Evolutionary conservation across 2,329 filamentous ascomycete species (phyloP).

Genomic region (Fusarium sp.): DNA sequence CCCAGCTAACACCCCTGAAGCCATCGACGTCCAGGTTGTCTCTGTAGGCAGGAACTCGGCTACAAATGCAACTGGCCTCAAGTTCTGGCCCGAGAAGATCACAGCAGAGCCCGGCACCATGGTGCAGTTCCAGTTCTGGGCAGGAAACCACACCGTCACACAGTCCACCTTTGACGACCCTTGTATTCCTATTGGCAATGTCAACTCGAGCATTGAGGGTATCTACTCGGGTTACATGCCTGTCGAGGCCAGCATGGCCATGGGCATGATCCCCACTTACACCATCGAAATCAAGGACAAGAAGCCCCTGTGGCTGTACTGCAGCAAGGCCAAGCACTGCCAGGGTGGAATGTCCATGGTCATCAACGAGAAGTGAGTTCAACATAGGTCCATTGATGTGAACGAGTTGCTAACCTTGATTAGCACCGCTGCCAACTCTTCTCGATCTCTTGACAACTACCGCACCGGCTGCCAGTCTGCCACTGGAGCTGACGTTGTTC

Average conservation of each 20-base stretch:
- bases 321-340: conserved; percentile 80
- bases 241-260: conserved; percentile 63
- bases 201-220: conserved; percentile 65
- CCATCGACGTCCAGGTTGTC: conserved; percentile 69
- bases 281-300: conserved; percentile 76
- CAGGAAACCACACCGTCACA: conserved; percentile 81
- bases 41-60: conserved; percentile 67
- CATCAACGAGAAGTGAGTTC: conserved; percentile 76
- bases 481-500: conserved; percentile 45
- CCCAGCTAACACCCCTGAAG: conserved; percentile 39
- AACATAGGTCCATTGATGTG: background rate
- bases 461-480: conserved; percentile 52
- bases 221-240: conserved; percentile 78
- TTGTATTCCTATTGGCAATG: conserved; percentile 70
- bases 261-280: conserved; percentile 72
- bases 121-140: conserved; percentile 75
- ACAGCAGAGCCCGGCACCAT: conserved; percentile 71
- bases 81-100: conserved; percentile 75
- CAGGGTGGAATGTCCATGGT: conserved; percentile 81
- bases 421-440: conserved; percentile 63
- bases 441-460: conserved; percentile 64
- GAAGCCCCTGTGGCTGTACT: conserved; percentile 83
- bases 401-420: conserved; percentile 6
- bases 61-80: conserved; percentile 63
- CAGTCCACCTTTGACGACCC: conserved; percentile 81